phyloP scores from a whole-genome alignment of 2,329 filamentous ascomycete species.

The Diaporthe sp. region DNA sequence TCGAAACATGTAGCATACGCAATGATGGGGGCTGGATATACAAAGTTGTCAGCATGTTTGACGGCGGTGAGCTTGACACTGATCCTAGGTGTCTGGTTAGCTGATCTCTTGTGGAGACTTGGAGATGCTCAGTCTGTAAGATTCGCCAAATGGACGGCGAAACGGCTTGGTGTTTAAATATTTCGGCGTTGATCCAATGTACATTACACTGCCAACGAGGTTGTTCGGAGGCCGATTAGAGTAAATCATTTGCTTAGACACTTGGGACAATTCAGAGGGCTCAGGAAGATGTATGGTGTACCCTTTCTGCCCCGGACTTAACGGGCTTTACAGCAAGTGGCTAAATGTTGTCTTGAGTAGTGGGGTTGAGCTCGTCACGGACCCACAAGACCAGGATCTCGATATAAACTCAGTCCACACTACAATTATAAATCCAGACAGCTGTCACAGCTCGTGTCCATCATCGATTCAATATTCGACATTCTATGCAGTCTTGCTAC shows the following conservation, averaged over 20 bases:
- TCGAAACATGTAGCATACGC: neutral
- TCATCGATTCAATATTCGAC: neutral
- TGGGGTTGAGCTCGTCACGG: slow-evolving; percentile 3
- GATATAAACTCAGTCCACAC: neutral
- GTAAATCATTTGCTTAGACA: too few species aligned
- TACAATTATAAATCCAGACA: neutral
- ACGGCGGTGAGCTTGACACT: neutral
- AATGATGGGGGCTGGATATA: neutral
- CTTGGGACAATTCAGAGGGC: neutral
- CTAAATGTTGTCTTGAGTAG: neutral
- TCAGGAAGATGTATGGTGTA: neutral
- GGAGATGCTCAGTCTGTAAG: slow-evolving; percentile 59
- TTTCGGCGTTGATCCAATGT: too few species aligned
- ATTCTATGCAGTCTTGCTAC: neutral
- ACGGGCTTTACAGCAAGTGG: neutral
- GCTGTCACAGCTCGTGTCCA: neutral
- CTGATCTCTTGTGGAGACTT: slow-evolving; percentile 60
- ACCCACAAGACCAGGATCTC: neutral
- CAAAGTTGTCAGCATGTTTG: neutral
- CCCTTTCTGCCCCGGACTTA: neutral
- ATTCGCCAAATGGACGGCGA: slow-evolving; percentile 56
- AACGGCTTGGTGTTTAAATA: neutral
- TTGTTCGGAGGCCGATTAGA: too few species aligned
- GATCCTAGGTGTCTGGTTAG: slow-evolving; percentile 53
- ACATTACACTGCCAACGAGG: too few species aligned